Evolutionary conservation across 805 yeast genomes (phyloP), one percentile per base, ranked within the genome.

Genomic region (Saturnispora besseyi): DNA sequence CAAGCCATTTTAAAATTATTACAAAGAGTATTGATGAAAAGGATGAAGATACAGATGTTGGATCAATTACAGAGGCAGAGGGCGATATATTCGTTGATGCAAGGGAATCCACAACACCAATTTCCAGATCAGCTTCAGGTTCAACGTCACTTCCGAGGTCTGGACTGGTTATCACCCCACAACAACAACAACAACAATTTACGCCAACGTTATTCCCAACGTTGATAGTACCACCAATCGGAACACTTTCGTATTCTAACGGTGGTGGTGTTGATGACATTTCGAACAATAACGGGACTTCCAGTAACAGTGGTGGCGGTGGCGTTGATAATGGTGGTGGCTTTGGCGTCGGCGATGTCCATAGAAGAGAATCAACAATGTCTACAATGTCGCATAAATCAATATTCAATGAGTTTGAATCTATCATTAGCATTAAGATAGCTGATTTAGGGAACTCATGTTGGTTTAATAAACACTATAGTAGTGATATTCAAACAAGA

Each of bases 371-470:
- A 70, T 70, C 49, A 69, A 68, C 56, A 44, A 63, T 52, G 11
- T 53, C 59, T 4, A 24, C 48, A 1, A 11, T 33, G 5, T 52
- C 59, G 13, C 41, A 45, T 11, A 45, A 41, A 12, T 53, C 61
- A 4, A 36, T 55, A 4, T 28, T 60, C 6, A 50, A 54, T 38
- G 65, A 62, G 18, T 60, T 66, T 51, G 66, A 62, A 34, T 65
- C 65, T 18, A 51, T 66, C 15, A 67, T 68, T 15, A 63, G 66
- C 10, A 78, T 81, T 34, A 82, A 82, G 56, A 74, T 82, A 37
- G 87, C 87, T 3, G 87, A 82, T 62, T 69, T 82, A 53, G 87
- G 87, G 32, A 82, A 82, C 60, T 84, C 86, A 3, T 81, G 86
- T 62, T 80, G 82, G 79, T 66, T 70, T 28, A 69, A 76, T 56